Evolutionary conservation across 352 stramenopile genomes (phyloP).

Genomic region (Globisporangium spinosum): DNA sequence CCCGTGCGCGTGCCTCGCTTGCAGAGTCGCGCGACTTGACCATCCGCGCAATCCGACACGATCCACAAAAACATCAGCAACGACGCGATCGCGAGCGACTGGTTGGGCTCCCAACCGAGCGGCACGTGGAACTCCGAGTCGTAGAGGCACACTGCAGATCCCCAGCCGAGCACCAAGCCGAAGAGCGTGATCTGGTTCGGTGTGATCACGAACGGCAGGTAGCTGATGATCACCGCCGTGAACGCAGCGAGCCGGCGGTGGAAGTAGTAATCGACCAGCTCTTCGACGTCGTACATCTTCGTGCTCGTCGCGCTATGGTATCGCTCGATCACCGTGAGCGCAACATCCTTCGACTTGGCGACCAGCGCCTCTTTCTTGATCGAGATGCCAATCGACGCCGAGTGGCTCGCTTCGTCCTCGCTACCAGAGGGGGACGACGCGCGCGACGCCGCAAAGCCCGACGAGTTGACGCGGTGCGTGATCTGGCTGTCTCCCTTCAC

Average conservation of each 20-base stretch:
- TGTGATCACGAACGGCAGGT: slow-evolving; percentile 80
- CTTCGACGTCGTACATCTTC: slow-evolving; percentile 88
- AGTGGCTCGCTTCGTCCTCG: slow-evolving; percentile 34
- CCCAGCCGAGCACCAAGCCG: slow-evolving; percentile 68
- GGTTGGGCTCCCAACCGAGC: slow-evolving; percentile 49
- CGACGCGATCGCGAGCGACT: slow-evolving; percentile 49
- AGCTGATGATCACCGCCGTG: slow-evolving; percentile 73
- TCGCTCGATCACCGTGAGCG: slow-evolving; percentile 50
- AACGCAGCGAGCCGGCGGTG: slow-evolving; percentile 72
- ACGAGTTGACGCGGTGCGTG: slow-evolving; percentile 22
- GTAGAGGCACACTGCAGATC: slow-evolving; percentile 61
- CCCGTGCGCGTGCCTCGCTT: slow-evolving; percentile 78
- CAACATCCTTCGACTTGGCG: slow-evolving; percentile 26
- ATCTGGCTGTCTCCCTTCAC: slow-evolving; percentile 15
- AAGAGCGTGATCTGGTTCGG: slow-evolving; percentile 87
- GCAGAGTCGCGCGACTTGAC: slow-evolving; percentile 77
- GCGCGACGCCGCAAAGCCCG: slow-evolving; percentile 28
- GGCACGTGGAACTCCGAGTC: slow-evolving; percentile 80
- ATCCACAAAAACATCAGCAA: slow-evolving; percentile 83
- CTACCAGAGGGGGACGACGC: slow-evolving; percentile 33
- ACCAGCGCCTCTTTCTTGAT: slow-evolving; percentile 22
- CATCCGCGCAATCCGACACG: slow-evolving; percentile 82
- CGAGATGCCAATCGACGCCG: slow-evolving; percentile 9
- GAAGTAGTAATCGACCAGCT: slow-evolving; percentile 85
- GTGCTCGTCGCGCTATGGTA: slow-evolving; percentile 70